Percentiles rank a stretch among this genome's conserved stretches.
These are phyloP conservation scores for Cystofilobasidium bisporidii DNA, from an alignment of 768 basidiomycete genomes.

Conservation along the genomic window DNA sequence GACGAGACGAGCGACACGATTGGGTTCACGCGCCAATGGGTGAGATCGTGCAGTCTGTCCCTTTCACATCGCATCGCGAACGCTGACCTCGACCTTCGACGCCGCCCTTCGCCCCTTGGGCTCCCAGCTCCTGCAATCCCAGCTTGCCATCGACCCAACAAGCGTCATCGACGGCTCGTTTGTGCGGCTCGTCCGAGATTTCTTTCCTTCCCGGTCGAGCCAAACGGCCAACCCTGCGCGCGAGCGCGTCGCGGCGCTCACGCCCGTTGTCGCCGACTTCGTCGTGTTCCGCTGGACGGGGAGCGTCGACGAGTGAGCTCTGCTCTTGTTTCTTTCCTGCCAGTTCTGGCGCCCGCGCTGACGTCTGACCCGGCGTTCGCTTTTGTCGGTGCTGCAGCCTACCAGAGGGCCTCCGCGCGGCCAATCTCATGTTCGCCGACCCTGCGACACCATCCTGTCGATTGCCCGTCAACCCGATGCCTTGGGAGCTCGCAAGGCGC, in stretches of 20 bases:
- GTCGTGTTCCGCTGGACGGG: neutral
- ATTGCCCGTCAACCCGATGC: neutral
- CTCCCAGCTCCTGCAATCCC: neutral
- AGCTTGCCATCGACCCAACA: neutral
- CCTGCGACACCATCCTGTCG: neutral
- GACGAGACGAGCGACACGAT: too few species aligned
- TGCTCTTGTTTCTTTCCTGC: too few species aligned
- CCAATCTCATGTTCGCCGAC: neutral
- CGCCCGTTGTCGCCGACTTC: neutral
- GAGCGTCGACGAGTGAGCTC: neutral
- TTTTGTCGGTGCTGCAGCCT: neutral
- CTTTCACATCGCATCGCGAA: too few species aligned
- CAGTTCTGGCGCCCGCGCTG: too few species aligned
- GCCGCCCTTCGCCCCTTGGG: neutral
- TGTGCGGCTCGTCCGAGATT: neutral
- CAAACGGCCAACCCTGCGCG: neutral
- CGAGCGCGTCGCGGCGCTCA: neutral
- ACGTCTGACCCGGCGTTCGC: too few species aligned
- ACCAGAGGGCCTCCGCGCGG: neutral
- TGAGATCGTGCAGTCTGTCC: too few species aligned
- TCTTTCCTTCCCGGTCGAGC: neutral
- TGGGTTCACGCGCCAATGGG: too few species aligned
- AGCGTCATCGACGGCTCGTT: neutral
- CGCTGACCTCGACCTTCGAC: too few species aligned
- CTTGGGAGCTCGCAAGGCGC: neutral